Percentiles rank a stretch among this genome's conserved stretches.
These are phyloP conservation scores for Trichocomaceae sp. DNA, from an alignment of 2,329 filamentous ascomycete species.

Conservation along the genomic window DNA sequence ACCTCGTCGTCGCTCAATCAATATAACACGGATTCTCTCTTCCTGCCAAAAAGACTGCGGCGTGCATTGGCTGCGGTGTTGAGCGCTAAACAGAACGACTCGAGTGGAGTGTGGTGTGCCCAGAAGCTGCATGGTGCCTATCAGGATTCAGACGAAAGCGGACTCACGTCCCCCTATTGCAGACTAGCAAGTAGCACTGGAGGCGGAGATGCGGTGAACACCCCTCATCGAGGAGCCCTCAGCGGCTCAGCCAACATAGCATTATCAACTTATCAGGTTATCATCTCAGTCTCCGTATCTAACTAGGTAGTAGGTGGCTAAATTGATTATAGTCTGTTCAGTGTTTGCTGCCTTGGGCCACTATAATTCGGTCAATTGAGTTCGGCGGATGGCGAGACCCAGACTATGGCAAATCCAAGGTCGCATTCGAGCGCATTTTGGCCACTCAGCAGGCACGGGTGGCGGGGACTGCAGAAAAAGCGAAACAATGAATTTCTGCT, in stretches of 20 bases:
- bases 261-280: neutral
- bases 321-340: no score
- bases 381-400: neutral
- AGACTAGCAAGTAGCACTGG: neutral
- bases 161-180: no score
- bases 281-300: no score
- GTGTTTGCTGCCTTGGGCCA: neutral
- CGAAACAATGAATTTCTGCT: neutral
- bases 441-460: conserved; percentile 4
- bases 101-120: neutral
- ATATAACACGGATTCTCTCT: neutral
- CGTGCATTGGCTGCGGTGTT: neutral
- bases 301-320: no score
- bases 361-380: neutral
- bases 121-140: neutral
- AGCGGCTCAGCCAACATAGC: neutral
- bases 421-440: neutral
- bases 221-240: no score
- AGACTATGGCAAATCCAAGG: conserved; percentile 2
- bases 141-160: no score
- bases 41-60: neutral
- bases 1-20: neutral
- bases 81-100: neutral
- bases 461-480: neutral
- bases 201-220: neutral